These are phyloP conservation scores for Globisporangium cederbergense DNA, from an alignment of 352 stramenopile species.

Conservation along the genomic window DNA sequence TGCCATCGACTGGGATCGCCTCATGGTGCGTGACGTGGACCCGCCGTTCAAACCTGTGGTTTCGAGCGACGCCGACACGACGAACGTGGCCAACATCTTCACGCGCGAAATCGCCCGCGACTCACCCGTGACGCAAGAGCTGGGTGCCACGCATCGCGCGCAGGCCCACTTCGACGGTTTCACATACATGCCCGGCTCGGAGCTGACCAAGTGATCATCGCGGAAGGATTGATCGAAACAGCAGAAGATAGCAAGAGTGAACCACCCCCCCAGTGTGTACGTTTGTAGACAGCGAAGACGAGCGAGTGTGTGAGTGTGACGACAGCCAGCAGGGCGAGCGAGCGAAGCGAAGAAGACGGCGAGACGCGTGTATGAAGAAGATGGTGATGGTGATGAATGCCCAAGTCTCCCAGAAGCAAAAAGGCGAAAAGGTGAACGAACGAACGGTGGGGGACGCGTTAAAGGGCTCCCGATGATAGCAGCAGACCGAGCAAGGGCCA, in stretches of 20 bases:
- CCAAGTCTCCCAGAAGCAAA: slow-evolving; percentile 2
- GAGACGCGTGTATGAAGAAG: slow-evolving; percentile 8
- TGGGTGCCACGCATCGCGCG: slow-evolving; percentile 77
- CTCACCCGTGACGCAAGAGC: slow-evolving; percentile 83
- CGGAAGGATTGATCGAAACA: neutral
- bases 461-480: slow-evolving; percentile 2
- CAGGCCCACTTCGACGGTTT: slow-evolving; percentile 92
- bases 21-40: slow-evolving; percentile 80
- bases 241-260: neutral
- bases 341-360: neutral
- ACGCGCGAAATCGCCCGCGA: slow-evolving; percentile 83
- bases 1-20: slow-evolving; percentile 80
- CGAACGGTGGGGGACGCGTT: neutral
- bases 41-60: slow-evolving; percentile 86
- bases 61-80: slow-evolving; percentile 76
- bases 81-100: slow-evolving; percentile 88
- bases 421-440: neutral
- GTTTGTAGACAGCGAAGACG: slow-evolving; percentile 7
- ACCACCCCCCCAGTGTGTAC: slow-evolving; percentile 3
- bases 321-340: neutral
- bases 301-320: slow-evolving; percentile 8
- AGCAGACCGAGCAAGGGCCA: neutral
- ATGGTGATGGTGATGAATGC: slow-evolving; percentile 4
- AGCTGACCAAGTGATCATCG: slow-evolving; percentile 35
- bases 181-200: slow-evolving; percentile 86